A percentile compares a stretch with the other conserved stretches of the same genome.
phyloP scores from a whole-genome alignment of 148 eudicot genomes.

The Diospyros lotus region DNA sequence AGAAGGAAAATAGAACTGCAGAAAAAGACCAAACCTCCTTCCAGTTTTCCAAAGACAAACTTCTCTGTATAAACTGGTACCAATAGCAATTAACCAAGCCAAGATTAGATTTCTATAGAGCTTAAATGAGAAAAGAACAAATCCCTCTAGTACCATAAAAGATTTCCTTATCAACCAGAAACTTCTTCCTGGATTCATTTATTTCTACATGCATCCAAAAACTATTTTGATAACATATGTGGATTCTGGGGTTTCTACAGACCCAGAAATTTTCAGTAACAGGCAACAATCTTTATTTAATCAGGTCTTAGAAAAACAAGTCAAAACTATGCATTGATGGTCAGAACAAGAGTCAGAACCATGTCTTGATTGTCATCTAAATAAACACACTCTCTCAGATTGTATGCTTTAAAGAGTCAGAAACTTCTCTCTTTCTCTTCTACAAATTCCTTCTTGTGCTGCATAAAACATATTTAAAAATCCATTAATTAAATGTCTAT shows the following conservation, averaged over 20 bases:
- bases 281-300: not conserved
- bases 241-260: not conserved
- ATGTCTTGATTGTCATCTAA: no score
- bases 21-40: not conserved
- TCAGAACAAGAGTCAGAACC: no score
- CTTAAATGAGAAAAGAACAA: not conserved
- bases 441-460: no score
- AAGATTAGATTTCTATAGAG: not conserved
- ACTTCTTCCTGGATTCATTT: not conserved
- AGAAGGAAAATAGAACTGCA: not conserved
- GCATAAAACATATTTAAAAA: not conserved
- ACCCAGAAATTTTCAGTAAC: not conserved
- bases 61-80: not conserved
- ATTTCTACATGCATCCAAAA: not conserved
- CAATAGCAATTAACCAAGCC: not conserved
- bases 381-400: no score
- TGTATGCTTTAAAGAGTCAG: no score
- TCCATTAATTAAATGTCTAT: not conserved
- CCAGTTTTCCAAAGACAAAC: not conserved
- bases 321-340: no score
- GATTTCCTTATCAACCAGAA: not conserved
- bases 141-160: not conserved
- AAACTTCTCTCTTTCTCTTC: no score
- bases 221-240: not conserved
- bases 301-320: no score